Evolutionary conservation across 805 yeast species (phyloP), one percentile per base, ranked within the genome.

Genomic region (Spathaspora arborariae): DNA sequence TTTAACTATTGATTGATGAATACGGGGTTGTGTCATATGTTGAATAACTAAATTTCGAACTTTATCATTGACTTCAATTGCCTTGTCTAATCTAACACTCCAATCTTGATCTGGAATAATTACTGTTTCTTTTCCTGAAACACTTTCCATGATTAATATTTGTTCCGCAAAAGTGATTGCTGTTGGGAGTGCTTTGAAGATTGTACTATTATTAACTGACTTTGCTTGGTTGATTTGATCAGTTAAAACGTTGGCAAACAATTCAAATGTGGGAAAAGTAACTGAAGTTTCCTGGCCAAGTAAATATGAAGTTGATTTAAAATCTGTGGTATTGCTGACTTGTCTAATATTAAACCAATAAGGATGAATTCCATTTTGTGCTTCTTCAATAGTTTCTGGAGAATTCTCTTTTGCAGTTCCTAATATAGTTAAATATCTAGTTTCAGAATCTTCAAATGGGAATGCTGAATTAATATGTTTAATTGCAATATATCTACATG

Each of bases 281-380:
- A 72, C 62, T 0, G 55, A 58, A 9, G 71, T 65, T 3, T 63
- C 63, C 2, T 62, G 56, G 1, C 80, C 81, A 40, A 79, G 54
- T 8, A 77, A 56, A 20, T 76, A 79, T 2, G 62, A 37, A 0
- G 81, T 74, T 0, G 79, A 53, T 37, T 70, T 73, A 53, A 65
- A 70, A n/a, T 69, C 76, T 1, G 51, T 50, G 0, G 75, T 67
- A 39, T 71, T 73, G 2, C 80, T 64, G 0, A 84, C 70, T 36
- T 63, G 65, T 27, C 72, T 63, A 3, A 84, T 65, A 40, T 76
- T 76, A 59, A 82, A 86, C 88, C 91, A 85, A 60, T 85, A 79
- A 0, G 97, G 97, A 61, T 89, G 82, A 22, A 92, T 66, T 0
- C 97, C 97, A 51, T 80, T 81, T 4, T 61, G 63, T 0, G 96